Base-by-base conservation (phyloP, 371 early-diverging fungal genomes). In the Mortierella sp. region DNA sequence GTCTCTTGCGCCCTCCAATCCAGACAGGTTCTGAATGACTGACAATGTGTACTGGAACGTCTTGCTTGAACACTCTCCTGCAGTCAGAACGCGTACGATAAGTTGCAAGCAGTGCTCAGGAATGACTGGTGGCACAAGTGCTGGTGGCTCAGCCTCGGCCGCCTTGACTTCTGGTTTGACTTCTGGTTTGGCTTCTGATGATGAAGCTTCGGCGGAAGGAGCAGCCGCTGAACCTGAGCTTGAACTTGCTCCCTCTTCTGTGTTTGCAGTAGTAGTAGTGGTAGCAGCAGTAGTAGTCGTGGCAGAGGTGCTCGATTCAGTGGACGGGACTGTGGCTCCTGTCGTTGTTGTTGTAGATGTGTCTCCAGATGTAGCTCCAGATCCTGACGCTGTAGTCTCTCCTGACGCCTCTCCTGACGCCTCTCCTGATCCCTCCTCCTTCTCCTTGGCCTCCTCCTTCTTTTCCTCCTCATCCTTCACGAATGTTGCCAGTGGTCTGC, bases 11-110 rank as follows among this genome's bases (percentile, higher is more conserved):
- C 90, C 90, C 12, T 88, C 81, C 48, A 94, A 67, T 4, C 87
- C 80, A 2, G 94, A 91, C 17, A 98, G 81, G 53, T 95, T 91
- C 58, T 96, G 96, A 37, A 98, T 92, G 17, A 94, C 92, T 34
- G 90, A 85, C 16, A 97, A 80, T 0, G 95, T 95, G 76, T 90
- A 92, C 80, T 95, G 95, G 90, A 98, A 98, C 0, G 97, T 96
- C 61, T 91, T 93, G 69, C 91, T 92, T 10, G 96, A 91, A 71
- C 96, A 96, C 70, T 95, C 96, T 17, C 95, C 97, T 1, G 90
- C 88, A 3, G 94, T 93, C 31, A 98, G 83, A 0, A 96, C 94
- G 60, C 95, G 92, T 9, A 97, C 94, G 24, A 98, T 88, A 6
- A 90, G 78, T 27, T 90, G 88, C n/a, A 96, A 79, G 50, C 88